Evolutionary conservation across 306 rosid genomes (phyloP), one percentile per base, ranked within the genome.

Genomic region (Oemleria cerasiformis): DNA sequence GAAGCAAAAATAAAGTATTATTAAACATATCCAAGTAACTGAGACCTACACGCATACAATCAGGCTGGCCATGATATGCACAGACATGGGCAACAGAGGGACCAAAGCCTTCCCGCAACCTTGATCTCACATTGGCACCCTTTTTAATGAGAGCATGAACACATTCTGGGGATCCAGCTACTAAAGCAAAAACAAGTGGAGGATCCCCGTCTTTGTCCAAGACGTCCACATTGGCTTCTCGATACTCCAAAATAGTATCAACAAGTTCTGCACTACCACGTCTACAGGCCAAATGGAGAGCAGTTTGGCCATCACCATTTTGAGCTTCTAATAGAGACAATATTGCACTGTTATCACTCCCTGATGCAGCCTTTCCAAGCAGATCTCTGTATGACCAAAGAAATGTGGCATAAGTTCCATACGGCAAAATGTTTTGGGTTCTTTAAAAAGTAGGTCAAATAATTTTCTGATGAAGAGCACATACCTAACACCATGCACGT

Each of bases 31-130:
- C 59, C 57, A 65, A 63, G 73, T 59, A 78, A 84, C 20, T 41
- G 78, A 77, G 68, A 85, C 99, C 72, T 88, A 94, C 99, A 63
- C 83, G 92, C 99, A 94, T 94, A 81, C 99, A 94, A 88, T 94
- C 97, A 40, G 99, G 99, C 76, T 94, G 99, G 42, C 99, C 99
- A 73, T 94, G 99, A 78, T 88, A 89, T 55, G 99, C 99, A 85
- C 99, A 94, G 47, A 91, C 95, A 45, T 94, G 97, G 73, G 97
- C 97, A 75, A 91, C 90, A n/a, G 96, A 91, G 21, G 97, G 97
- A 77, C 99, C 99, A 43, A 82, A 41, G 69, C 97, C 99, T 68
- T 94, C 97, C 80, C 96, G 88, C 84, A 91, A 85, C 70, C 91
- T 80, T 57, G 97, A 89, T 79, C 78, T 81, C 77, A 91, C 99